A percentile compares a stretch with the other conserved stretches of the same genome.
Conservation (phyloP, 2,329 filamentous ascomycete genomes). For the Bipolaris sorokiniana region DNA sequence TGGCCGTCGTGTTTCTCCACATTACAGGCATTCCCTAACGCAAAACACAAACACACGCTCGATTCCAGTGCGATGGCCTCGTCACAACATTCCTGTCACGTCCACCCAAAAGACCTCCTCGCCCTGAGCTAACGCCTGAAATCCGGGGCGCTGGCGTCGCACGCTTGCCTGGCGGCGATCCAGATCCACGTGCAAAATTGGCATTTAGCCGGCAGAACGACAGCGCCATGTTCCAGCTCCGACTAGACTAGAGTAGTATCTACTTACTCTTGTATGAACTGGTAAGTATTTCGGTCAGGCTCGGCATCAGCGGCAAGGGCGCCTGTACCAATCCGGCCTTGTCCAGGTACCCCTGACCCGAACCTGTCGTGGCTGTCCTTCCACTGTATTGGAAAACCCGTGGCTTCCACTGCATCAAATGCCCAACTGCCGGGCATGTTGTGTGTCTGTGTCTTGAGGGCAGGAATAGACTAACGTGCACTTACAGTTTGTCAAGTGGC, state of each 20-base stretch:
- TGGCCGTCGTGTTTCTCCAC: constrained; percentile 1
- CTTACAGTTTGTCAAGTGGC: constrained; percentile 5
- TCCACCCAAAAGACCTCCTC: background rate
- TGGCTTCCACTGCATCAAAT: background rate
- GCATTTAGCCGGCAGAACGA: constrained; percentile 28
- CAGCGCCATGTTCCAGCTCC: constrained; percentile 4
- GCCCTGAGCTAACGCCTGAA: constrained; percentile 6
- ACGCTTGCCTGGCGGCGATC: constrained; percentile 28
- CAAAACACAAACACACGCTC: constrained; percentile 2
- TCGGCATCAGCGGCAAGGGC: constrained; percentile 27
- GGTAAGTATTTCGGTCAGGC: constrained; percentile 18
- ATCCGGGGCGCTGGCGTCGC: constrained; percentile 13
- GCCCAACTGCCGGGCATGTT: background rate
- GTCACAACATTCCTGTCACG: background rate
- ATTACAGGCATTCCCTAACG: constrained; percentile 1
- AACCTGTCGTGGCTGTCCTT: constrained; percentile 1
- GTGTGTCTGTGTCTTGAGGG: background rate
- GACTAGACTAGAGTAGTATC: background rate
- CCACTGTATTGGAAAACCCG: background rate
- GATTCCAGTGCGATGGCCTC: background rate
- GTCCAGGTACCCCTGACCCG: constrained; percentile 7
- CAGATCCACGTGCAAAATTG: constrained; percentile 27
- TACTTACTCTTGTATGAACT: too few relatives aligned
- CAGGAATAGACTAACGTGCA: background rate
- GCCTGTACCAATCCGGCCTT: constrained; percentile 8